Evolutionary conservation across 345 rosid species (phyloP).

Genomic region (Camelina hispida): DNA sequence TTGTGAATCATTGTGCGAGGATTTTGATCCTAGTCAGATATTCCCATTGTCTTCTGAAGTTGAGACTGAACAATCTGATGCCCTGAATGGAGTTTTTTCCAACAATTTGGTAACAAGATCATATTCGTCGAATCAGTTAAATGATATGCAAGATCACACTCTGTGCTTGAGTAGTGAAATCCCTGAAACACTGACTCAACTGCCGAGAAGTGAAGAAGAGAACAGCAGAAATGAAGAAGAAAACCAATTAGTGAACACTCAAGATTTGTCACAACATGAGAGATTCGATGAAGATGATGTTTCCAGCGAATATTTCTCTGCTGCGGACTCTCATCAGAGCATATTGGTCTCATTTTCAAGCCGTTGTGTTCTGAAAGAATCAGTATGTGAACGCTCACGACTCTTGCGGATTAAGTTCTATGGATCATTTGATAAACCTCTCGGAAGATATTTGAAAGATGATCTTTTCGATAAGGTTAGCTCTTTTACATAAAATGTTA

Average conservation of each 20-base stretch:
- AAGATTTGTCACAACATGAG: conserved; percentile 52
- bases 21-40: conserved; percentile 46
- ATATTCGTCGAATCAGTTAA: conserved; percentile 37
- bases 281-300: conserved; percentile 56
- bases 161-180: conserved; percentile 38
- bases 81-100: conserved; percentile 43
- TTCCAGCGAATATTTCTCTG: conserved; percentile 73
- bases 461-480: conserved; percentile 91
- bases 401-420: conserved; percentile 92
- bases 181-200: conserved; percentile 48
- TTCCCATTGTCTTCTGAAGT: conserved; percentile 45
- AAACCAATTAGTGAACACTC: conserved; percentile 44
- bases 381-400: conserved; percentile 93
- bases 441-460: conserved; percentile 82
- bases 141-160: conserved; percentile 40
- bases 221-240: conserved; percentile 45
- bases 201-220: conserved; percentile 47
- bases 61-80: conserved; percentile 47
- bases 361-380: conserved; percentile 75
- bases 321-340: conserved; percentile 87
- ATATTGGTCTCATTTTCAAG: conserved; percentile 92
- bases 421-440: conserved; percentile 95
- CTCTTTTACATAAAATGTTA: conserved; percentile 7
- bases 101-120: conserved; percentile 42
- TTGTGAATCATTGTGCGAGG: conserved; percentile 48